Percentiles rank a stretch among this genome's conserved stretches.
These are phyloP conservation scores for Aphanomyces stellatus DNA, from an alignment of 352 stramenopile species.

Conservation along the genomic window DNA sequence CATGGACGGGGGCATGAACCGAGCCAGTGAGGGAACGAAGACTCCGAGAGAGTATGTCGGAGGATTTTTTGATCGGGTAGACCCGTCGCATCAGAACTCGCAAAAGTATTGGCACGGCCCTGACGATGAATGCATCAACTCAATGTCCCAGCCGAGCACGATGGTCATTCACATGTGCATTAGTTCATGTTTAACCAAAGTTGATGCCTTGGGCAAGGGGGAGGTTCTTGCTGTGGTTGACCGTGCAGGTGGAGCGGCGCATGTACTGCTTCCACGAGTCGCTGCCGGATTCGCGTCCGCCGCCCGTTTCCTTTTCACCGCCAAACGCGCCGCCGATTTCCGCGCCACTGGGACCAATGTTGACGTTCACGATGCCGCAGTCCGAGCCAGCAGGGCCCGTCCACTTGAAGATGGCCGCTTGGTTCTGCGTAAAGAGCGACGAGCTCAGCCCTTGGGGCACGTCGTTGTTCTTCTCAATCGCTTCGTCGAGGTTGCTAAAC, in stretches of 20 bases:
- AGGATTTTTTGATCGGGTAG: too few relatives aligned
- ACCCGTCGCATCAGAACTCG: too few relatives aligned
- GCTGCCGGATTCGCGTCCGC: conserved; percentile 84
- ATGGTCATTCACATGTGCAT: too few relatives aligned
- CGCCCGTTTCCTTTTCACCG: conserved; percentile 88
- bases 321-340: conserved; percentile 91
- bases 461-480: conserved; percentile 87
- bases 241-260: conserved; percentile 88
- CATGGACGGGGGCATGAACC: too few relatives aligned
- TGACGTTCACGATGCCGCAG: conserved; percentile 91
- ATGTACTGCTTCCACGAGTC: conserved; percentile 94
- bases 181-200: conserved; percentile 69
- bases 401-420: conserved; percentile 90
- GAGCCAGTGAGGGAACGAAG: too few relatives aligned
- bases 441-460: conserved; percentile 89
- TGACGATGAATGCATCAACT: too few relatives aligned
- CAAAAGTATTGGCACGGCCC: too few relatives aligned
- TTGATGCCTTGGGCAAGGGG: conserved; percentile 89
- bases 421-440: conserved; percentile 88
- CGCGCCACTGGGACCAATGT: conserved; percentile 86
- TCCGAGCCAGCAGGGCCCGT: conserved; percentile 83
- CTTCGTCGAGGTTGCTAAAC: conserved; percentile 85
- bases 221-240: conserved; percentile 90
- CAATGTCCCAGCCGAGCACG: too few relatives aligned
- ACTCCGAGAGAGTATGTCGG: too few relatives aligned